These are phyloP conservation scores for Drechslerella coelobrocha DNA, from an alignment of 2,329 filamentous ascomycete genomes.

Conservation along the genomic window DNA sequence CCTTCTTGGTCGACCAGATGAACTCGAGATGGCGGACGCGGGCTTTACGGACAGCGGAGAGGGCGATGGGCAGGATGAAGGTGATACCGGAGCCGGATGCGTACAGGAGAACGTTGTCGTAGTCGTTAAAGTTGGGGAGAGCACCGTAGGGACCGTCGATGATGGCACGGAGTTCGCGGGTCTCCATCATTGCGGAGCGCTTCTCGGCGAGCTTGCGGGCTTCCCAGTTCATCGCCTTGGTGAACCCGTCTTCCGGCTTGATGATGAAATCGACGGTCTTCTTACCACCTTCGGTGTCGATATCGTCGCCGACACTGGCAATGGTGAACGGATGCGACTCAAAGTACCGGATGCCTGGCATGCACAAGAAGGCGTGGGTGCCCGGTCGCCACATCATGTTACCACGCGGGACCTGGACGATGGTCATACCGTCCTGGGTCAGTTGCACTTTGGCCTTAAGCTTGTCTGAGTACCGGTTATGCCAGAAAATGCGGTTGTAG, in stretches of 20 bases:
- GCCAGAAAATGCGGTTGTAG: conserved; percentile 49
- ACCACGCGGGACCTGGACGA: conserved; percentile 43
- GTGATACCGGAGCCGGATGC: conserved; percentile 48
- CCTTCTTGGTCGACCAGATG: conserved; percentile 49
- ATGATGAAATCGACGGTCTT: conserved; percentile 50
- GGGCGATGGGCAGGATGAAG: conserved; percentile 47
- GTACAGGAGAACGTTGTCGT: conserved; percentile 46
- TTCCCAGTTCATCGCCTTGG: conserved; percentile 42
- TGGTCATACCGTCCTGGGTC: conserved; percentile 47
- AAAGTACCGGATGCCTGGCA: conserved; percentile 46
- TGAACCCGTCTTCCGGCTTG: conserved; percentile 49
- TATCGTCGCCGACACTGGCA: conserved; percentile 46
- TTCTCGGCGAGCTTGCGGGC: conserved; percentile 26
- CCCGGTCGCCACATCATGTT: conserved; percentile 48
- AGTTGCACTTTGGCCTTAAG: conserved; percentile 46
- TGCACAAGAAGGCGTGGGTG: conserved; percentile 46
- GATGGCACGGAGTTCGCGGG: conserved; percentile 41
- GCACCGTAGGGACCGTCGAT: conserved; percentile 48
- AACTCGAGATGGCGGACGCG: conserved; percentile 45
- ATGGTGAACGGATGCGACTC: conserved; percentile 48
- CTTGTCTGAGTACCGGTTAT: conserved; percentile 46
- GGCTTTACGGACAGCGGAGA: conserved; percentile 45
- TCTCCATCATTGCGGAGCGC: conserved; percentile 9
- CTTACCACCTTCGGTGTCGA: conserved; percentile 50
- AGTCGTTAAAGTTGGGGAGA: conserved; percentile 48